phyloP scores from a whole-genome alignment of 1,139 yeast genomes.

The Candida sp. region DNA sequence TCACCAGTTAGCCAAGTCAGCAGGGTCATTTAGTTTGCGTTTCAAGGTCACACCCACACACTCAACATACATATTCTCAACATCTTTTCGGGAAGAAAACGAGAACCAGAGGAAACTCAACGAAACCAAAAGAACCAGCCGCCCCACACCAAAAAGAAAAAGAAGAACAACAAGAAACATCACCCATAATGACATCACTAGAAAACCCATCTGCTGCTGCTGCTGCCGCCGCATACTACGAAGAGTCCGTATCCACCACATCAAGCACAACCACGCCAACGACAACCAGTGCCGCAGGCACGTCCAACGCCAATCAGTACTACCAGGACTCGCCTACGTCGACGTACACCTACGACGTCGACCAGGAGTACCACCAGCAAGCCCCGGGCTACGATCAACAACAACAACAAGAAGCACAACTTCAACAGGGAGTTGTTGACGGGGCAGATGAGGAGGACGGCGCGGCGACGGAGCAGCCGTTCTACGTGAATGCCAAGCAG shows the following conservation, averaged over 20 bases:
- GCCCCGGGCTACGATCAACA: slow-evolving; percentile 7
- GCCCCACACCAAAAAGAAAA: too few relatives aligned
- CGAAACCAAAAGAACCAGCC: background rate
- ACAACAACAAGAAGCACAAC: slow-evolving; percentile 9
- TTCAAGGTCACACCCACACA: too few relatives aligned
- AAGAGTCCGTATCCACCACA: slow-evolving; percentile 30
- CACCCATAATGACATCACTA: slow-evolving; percentile 1
- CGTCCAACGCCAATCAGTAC: slow-evolving; percentile 15
- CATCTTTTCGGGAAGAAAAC: too few relatives aligned
- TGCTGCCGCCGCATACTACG: slow-evolving; percentile 13
- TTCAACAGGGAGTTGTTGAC: background rate
- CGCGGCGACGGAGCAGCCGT: slow-evolving; percentile 73
- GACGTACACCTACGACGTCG: slow-evolving; percentile 4
- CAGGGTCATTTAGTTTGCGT: too few relatives aligned
- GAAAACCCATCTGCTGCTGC: background rate
- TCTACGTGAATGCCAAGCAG: slow-evolving; percentile 97
- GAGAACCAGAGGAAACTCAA: too few relatives aligned
- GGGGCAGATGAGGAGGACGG: background rate
- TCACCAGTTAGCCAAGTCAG: too few relatives aligned
- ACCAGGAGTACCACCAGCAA: slow-evolving; percentile 2
- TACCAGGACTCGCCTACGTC: slow-evolving; percentile 31
- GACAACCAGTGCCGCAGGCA: background rate
- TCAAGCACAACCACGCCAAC: slow-evolving; percentile 8
- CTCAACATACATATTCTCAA: too few relatives aligned
- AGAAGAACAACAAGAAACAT: background rate